These are phyloP conservation scores for Kodamaea arcana DNA, from an alignment of 1,139 yeast species.

Conservation along the genomic window DNA sequence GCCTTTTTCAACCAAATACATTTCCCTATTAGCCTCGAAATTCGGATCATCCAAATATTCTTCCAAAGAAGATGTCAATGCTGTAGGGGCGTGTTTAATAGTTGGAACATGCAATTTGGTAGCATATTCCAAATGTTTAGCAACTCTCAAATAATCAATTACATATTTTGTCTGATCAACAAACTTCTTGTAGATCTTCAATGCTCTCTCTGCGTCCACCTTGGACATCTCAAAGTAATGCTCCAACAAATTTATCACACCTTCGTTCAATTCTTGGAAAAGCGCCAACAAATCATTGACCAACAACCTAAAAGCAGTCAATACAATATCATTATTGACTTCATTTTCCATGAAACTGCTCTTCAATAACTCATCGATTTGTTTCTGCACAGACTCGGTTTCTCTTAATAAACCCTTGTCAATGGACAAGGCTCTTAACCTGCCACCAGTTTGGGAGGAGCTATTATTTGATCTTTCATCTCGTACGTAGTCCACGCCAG, in stretches of 20 bases:
- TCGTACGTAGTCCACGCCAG: conserved; percentile 74
- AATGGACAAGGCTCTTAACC: conserved; percentile 59
- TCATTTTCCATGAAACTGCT: conserved; percentile 75
- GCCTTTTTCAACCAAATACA: conserved; percentile 61
- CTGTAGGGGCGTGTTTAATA: conserved; percentile 95
- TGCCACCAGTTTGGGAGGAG: conserved; percentile 50
- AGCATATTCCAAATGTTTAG: conserved; percentile 81
- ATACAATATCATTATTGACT: conserved; percentile 73
- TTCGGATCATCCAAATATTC: conserved; percentile 87
- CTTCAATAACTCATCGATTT: conserved; percentile 69
- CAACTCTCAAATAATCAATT: conserved; percentile 80
- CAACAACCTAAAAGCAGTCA: conserved; percentile 80
- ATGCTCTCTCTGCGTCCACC: conserved; percentile 81
- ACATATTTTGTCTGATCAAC: conserved; percentile 86
- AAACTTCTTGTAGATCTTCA: conserved; percentile 77
- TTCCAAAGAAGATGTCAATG: conserved; percentile 78
- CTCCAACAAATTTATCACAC: conserved; percentile 86
- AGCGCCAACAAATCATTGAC: conserved; percentile 82
- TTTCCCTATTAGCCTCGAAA: conserved; percentile 74
- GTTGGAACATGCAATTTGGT: conserved; percentile 93
- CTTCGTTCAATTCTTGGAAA: conserved; percentile 89
- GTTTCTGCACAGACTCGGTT: conserved; percentile 78
- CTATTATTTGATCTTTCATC: conserved; percentile 55
- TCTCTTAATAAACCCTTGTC: conserved; percentile 85
- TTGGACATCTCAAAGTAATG: conserved; percentile 91